Percentiles rank a stretch among this genome's conserved stretches.
Evolutionary conservation across 176 grass and related monocot species (phyloP).

Genomic region (Oryza glumipatula): DNA sequence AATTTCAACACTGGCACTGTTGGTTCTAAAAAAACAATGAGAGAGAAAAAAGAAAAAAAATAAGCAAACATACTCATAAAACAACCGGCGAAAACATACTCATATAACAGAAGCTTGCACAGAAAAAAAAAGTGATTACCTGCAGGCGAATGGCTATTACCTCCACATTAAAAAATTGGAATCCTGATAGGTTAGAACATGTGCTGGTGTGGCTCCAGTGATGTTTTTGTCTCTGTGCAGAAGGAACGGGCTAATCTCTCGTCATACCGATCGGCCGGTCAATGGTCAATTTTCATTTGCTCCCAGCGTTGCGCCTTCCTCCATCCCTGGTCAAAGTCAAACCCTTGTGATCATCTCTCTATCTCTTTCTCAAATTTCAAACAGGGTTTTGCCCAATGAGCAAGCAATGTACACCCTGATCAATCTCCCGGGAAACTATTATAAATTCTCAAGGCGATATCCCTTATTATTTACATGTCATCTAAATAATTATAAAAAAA

Average conservation of each 20-base stretch:
- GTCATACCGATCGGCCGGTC: background rate
- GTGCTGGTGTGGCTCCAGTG: background rate
- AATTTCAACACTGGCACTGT: background rate
- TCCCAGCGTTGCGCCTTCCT: constrained; percentile 12
- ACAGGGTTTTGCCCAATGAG: background rate
- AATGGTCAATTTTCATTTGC: background rate
- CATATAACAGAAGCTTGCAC: background rate
- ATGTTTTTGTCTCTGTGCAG: constrained; percentile 35
- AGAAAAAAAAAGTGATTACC: background rate
- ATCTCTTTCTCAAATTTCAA: background rate
- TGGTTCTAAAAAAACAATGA: background rate
- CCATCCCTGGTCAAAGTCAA: constrained; percentile 37
- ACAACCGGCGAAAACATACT: too few relatives aligned
- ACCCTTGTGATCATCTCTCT: background rate
- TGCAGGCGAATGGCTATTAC: background rate
- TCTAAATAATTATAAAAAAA: too few relatives aligned
- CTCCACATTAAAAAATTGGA: background rate
- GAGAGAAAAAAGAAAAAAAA: background rate
- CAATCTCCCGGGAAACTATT: too few relatives aligned
- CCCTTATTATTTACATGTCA: too few relatives aligned
- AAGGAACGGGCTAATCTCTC: background rate
- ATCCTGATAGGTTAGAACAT: background rate
- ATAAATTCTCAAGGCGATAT: too few relatives aligned
- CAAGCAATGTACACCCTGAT: background rate
- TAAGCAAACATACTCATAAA: background rate